A percentile compares a stretch with the other conserved stretches of the same genome.
Conservation (phyloP, 2,329 filamentous ascomycete species). For the Onygena corvina region DNA sequence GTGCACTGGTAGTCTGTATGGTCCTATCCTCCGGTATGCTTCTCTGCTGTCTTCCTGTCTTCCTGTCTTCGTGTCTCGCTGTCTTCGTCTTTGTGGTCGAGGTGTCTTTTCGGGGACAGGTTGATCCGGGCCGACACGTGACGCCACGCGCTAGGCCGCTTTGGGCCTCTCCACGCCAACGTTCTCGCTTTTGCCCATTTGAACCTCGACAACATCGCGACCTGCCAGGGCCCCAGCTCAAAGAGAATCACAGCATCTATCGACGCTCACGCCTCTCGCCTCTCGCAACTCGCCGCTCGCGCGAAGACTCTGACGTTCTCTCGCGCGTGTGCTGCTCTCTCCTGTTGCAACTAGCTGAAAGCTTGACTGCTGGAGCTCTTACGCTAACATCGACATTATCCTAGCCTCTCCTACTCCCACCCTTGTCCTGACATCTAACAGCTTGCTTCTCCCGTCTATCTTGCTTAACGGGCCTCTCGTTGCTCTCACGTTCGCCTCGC, state of each 20-base stretch:
- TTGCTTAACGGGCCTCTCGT: background rate
- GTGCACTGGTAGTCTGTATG: too few relatives aligned
- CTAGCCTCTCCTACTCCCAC: background rate
- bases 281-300: too few relatives aligned
- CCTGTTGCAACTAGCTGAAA: too few relatives aligned
- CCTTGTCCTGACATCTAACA: background rate
- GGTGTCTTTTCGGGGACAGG: background rate
- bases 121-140: background rate
- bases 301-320: too few relatives aligned
- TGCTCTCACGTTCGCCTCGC: background rate
- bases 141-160: background rate
- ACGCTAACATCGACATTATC: background rate
- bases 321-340: too few relatives aligned
- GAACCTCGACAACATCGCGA: background rate
- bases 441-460: background rate
- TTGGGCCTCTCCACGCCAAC: background rate
- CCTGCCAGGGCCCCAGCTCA: too few relatives aligned
- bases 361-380: background rate
- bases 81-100: too few relatives aligned
- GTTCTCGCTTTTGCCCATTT: background rate
- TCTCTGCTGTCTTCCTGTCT: background rate
- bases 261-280: too few relatives aligned
- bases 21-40: background rate
- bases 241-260: too few relatives aligned
- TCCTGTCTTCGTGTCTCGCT: background rate